Evolutionary conservation across 768 basidiomycete genomes (phyloP), one percentile per base, ranked within the genome.

Genomic region (Hygrophoropsis aurantiaca): DNA sequence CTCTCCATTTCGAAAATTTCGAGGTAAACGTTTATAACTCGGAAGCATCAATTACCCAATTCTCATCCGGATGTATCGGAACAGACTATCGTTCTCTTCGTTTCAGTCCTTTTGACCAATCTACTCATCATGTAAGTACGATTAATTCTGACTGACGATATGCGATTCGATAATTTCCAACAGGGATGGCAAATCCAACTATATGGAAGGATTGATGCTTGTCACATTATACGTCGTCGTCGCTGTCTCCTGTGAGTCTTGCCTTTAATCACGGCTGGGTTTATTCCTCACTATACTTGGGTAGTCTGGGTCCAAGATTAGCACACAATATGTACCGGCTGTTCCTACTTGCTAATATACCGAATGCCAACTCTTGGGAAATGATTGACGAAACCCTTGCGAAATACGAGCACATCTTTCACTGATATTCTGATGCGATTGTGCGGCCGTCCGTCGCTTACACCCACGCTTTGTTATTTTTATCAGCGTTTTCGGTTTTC

Each of bases 131-230:
- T 84, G 82, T 80, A 50, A 38, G 81, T 75, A 6, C 32, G 27
- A 21, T 32, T n/a, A n/a, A n/a, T 41, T 34, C 13, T 10, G 35
- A 40, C 11, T 23, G 13, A 33, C 42, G 16, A 42, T 50, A 26
- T 26, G 44, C 38, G 42, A 27, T 37, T 47, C n/a, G 34, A 30
- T 30, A 6, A 30, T 18, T 27, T 36, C 20, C 39, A n/a, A 9
- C 55, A 80, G 83, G 69, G 87, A 90, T 52, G 92, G 92, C 37
- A 86, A 85, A 58, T 85, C 87, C 13, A 94, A 94, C 59, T 94
- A 91, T 60, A 88, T 95, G 85, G 93, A 94, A 69, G 94, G 94
- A 26, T 62, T 91, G 35, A 87, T 94, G 89, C 69, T 44, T 35
- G 61, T 51, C 37, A 57, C 46, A 40, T 56, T 70, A 9, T 71